Evolutionary conservation across 768 basidiomycete species (phyloP).

Genomic region (Pisolithus tinctorius): DNA sequence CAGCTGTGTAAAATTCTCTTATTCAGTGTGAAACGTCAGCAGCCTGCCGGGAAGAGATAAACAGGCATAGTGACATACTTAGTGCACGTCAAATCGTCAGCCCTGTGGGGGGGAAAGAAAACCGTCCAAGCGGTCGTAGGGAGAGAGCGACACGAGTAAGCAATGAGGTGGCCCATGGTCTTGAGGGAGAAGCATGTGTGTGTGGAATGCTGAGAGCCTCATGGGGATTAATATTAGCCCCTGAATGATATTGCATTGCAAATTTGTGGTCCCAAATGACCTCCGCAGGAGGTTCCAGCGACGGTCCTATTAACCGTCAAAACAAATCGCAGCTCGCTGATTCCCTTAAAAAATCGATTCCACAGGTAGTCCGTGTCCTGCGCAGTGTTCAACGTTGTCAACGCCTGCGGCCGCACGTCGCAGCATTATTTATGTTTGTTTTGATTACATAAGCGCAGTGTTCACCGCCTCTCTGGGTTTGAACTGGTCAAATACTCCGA

Average conservation of each 20-base stretch:
- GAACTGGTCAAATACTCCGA: conserved; percentile 21
- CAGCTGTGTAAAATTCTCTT: background rate
- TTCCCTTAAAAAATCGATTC: no score
- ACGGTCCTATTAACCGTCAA: no score
- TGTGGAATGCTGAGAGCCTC: background rate
- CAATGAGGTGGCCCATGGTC: background rate
- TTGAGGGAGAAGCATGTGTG: background rate
- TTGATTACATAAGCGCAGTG: background rate
- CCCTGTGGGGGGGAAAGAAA: background rate
- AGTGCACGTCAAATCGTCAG: background rate
- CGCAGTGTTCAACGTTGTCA: background rate
- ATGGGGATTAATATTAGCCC: background rate
- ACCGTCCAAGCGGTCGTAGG: background rate
- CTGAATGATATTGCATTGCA: no score
- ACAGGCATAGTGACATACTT: background rate
- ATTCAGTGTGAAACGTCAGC: background rate
- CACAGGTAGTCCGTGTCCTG: no score
- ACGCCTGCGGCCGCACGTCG: background rate
- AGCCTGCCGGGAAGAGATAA: background rate
- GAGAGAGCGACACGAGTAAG: background rate
- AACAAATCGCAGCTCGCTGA: no score
- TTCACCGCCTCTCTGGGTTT: conserved; percentile 10
- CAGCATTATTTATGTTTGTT: background rate
- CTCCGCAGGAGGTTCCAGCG: no score
- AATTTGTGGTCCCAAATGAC: no score